Evolutionary conservation across 1,284 basidiomycete species (phyloP).

Genomic region (Rhodotorula sp.): DNA sequence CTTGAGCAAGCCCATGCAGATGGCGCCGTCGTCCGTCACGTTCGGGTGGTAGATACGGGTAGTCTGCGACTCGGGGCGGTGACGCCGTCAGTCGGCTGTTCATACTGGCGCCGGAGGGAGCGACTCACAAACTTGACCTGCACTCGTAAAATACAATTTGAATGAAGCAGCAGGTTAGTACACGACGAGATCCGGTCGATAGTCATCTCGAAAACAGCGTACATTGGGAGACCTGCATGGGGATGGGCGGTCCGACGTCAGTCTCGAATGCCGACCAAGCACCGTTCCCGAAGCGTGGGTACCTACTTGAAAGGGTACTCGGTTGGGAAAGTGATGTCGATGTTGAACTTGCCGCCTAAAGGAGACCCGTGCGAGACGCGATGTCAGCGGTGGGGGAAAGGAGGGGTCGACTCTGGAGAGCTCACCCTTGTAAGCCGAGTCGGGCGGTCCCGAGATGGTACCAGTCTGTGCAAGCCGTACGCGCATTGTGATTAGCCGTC

Average conservation of each 20-base stretch:
- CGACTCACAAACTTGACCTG: slow-evolving; percentile 44
- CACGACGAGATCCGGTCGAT: neutral
- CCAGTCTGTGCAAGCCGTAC: slow-evolving; percentile 24
- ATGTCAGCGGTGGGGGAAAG: neutral
- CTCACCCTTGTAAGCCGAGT: slow-evolving; percentile 35
- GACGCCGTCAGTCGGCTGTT: neutral
- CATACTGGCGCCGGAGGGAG: neutral
- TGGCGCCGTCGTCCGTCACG: slow-evolving; percentile 77
- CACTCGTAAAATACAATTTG: neutral
- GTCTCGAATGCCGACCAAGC: neutral
- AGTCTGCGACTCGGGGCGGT: slow-evolving; percentile 19
- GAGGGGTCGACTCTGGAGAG: too few relatives aligned
- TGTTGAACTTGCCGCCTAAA: slow-evolving; percentile 70
- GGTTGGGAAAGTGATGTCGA: slow-evolving; percentile 66
- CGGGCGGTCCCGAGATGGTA: slow-evolving; percentile 31
- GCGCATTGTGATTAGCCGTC: too few relatives aligned
- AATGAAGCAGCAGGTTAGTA: neutral
- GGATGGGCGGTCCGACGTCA: neutral
- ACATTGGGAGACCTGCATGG: slow-evolving; percentile 23
- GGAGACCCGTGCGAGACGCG: neutral
- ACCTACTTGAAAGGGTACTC: slow-evolving; percentile 73
- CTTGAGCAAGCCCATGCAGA: slow-evolving; percentile 60
- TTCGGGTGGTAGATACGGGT: slow-evolving; percentile 92
- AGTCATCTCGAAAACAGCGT: neutral
- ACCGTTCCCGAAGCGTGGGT: slow-evolving; percentile 54